These are phyloP conservation scores for Fagopyrum tataricum DNA, from an alignment of 148 eudicot genomes.

Conservation along the genomic window DNA sequence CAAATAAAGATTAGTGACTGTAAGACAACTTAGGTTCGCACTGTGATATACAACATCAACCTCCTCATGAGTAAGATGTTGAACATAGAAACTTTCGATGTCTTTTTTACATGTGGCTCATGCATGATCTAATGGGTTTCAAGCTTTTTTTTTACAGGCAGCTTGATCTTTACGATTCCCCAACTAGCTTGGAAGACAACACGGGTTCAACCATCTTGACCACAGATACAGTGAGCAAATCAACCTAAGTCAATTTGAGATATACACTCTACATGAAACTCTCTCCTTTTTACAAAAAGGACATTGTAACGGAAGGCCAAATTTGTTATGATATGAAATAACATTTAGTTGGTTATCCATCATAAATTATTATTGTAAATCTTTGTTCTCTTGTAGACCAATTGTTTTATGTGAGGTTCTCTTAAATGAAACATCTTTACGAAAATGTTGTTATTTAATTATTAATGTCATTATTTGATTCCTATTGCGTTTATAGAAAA, in stretches of 20 bases:
- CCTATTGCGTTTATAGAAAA: too few species aligned
- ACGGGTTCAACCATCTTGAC: constrained; percentile 55
- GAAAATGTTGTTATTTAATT: too few species aligned
- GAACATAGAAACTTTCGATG: neutral
- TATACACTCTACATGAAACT: constrained; percentile 41
- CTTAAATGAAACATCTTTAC: too few species aligned
- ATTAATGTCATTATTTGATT: too few species aligned
- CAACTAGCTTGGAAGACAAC: constrained; percentile 72
- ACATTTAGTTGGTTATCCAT: too few species aligned
- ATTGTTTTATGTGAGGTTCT: too few species aligned
- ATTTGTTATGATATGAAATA: too few species aligned
- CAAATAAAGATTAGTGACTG: constrained; percentile 20
- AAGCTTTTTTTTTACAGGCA: constrained; percentile 42
- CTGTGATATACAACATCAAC: constrained; percentile 31
- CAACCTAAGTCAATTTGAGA: constrained; percentile 42
- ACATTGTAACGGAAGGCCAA: neutral
- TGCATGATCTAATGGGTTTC: neutral
- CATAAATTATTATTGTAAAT: too few species aligned
- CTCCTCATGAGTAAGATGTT: constrained; percentile 49
- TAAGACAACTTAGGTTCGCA: constrained; percentile 25
- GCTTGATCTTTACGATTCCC: constrained; percentile 53
- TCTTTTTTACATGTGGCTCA: neutral
- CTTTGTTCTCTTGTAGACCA: too few species aligned
- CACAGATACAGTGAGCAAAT: constrained; percentile 36
- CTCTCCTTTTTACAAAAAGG: neutral